Evolutionary conservation across 2,329 filamentous ascomycete genomes (phyloP).

Genomic region (Sclerotinia glacialis): DNA sequence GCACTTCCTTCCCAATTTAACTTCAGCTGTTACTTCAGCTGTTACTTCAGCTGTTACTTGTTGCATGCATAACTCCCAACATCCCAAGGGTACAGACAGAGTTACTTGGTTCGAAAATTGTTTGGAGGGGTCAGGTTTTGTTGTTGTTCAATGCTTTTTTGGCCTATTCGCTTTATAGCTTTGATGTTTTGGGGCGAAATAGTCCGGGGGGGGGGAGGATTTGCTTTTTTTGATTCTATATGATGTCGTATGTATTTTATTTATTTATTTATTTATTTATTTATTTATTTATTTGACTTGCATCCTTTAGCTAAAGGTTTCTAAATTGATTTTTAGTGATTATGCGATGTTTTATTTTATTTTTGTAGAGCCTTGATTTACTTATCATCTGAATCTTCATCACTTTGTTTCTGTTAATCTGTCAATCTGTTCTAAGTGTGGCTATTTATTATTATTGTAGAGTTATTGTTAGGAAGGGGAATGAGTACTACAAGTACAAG

Average conservation of each 20-base stretch:
- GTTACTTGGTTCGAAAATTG: neutral
- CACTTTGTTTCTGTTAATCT: too few species aligned
- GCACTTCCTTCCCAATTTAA: neutral
- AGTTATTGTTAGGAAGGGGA: neutral
- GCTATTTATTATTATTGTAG: neutral
- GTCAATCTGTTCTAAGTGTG: neutral
- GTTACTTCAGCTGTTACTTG: too few species aligned
- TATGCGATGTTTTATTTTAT: neutral
- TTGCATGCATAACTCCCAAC: slow-evolving; percentile 8
- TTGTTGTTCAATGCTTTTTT: slow-evolving; percentile 7
- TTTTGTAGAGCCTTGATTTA: neutral
- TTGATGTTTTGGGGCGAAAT: neutral
- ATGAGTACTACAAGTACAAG: too few species aligned
- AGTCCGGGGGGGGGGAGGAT: neutral
- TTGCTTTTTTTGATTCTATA: neutral
- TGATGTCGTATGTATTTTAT: slow-evolving; percentile 1
- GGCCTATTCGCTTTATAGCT: neutral
- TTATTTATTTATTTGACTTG: neutral
- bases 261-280: too few species aligned
- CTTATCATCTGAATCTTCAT: neutral
- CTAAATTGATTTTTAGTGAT: neutral
- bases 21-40: neutral
- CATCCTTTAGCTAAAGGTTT: neutral
- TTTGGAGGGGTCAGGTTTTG: neutral
- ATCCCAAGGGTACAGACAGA: too few species aligned